Conservation (phyloP, 2,329 filamentous ascomycete genomes). For the Paecilomyces variotii region DNA sequence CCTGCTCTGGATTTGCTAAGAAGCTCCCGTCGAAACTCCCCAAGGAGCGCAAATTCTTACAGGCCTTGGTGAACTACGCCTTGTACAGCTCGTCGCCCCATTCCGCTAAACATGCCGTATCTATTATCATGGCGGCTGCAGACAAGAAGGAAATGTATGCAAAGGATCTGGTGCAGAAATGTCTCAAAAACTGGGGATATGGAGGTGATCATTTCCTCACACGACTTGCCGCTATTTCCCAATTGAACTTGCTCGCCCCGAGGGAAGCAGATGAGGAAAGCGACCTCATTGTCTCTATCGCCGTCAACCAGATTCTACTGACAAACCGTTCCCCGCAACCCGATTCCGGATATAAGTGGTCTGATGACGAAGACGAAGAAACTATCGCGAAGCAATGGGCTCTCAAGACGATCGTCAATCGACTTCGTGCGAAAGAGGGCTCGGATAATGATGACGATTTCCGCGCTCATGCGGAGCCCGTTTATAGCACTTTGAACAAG, state of each 20-base stretch:
- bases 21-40: constrained; percentile 80
- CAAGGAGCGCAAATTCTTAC: constrained; percentile 68
- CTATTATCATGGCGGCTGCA: constrained; percentile 71
- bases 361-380: constrained; percentile 68
- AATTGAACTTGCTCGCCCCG: constrained; percentile 69
- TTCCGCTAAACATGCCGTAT: constrained; percentile 88
- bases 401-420: constrained; percentile 78
- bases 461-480: constrained; percentile 49
- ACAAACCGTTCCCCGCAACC: constrained; percentile 52
- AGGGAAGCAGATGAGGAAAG: constrained; percentile 64
- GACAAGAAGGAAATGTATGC: constrained; percentile 78
- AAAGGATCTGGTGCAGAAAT: constrained; percentile 70
- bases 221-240: constrained; percentile 42
- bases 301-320: constrained; percentile 65
- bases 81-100: constrained; percentile 71
- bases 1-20: constrained; percentile 83
- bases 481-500: constrained; percentile 72
- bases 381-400: constrained; percentile 76
- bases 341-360: constrained; percentile 58
- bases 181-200: constrained; percentile 65
- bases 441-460: constrained; percentile 36
- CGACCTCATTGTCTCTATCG: constrained; percentile 70
- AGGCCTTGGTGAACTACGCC: constrained; percentile 75
- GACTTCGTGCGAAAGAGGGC: constrained; percentile 60
- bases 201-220: constrained; percentile 66